Conservation (phyloP, 352 stramenopile species). For the Globisporangium emineosum region DNA sequence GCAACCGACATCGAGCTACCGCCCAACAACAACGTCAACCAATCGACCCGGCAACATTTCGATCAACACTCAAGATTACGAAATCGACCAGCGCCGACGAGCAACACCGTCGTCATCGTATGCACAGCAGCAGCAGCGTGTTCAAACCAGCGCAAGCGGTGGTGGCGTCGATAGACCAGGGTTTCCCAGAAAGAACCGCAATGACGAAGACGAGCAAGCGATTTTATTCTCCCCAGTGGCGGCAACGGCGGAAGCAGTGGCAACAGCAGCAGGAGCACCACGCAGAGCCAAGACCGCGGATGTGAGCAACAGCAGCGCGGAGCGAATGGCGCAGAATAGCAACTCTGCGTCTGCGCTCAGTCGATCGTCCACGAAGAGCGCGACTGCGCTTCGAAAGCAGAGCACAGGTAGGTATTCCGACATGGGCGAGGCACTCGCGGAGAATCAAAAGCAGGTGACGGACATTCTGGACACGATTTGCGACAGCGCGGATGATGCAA, state of each 20-base stretch:
- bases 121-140: not conserved
- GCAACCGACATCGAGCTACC: not conserved
- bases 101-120: not conserved
- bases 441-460: constrained; percentile 56
- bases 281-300: constrained; percentile 28
- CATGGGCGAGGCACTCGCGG: constrained; percentile 40
- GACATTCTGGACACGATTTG: constrained; percentile 47
- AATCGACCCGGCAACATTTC: not conserved
- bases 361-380: constrained; percentile 19
- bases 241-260: not conserved
- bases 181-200: not conserved
- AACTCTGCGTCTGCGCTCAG: constrained; percentile 1
- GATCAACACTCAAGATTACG: not conserved
- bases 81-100: not conserved
- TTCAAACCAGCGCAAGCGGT: not conserved
- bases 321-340: not conserved
- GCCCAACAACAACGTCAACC: not conserved
- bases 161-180: not conserved
- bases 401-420: constrained; percentile 33
- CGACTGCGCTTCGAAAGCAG: constrained; percentile 15
- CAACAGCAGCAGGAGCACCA: not conserved
- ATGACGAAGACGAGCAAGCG: constrained; percentile 8
- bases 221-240: constrained; percentile 12
- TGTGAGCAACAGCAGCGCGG: not conserved
- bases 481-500: constrained; percentile 33